A percentile compares a stretch with the other conserved stretches of the same genome.
Evolutionary conservation across 2,329 filamentous ascomycete species (phyloP).

Genomic region (Corinectria fuckeliana): DNA sequence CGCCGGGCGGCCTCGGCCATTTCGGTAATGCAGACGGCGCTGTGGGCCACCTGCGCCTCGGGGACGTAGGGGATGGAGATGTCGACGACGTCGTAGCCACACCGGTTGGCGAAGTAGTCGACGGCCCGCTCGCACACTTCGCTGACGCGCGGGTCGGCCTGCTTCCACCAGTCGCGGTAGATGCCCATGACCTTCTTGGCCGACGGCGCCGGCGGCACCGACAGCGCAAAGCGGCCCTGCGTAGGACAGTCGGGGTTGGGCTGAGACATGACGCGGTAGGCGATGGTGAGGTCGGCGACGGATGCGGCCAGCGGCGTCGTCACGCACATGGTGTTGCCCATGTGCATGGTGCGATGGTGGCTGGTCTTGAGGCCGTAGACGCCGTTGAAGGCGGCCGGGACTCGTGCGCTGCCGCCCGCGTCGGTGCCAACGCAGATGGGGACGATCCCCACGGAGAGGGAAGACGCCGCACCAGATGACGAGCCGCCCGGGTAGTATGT

Average conservation of each 20-base stretch:
- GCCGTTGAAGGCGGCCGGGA: conserved; percentile 79
- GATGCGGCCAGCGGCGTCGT: conserved; percentile 78
- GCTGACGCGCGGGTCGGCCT: conserved; percentile 66
- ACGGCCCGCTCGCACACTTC: conserved; percentile 68
- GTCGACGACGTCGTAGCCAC: conserved; percentile 59
- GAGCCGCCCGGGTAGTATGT: conserved; percentile 83
- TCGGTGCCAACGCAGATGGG: conserved; percentile 80
- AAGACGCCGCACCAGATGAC: conserved; percentile 77
- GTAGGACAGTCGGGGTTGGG: conserved; percentile 69
- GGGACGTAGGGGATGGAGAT: conserved; percentile 70
- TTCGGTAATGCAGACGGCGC: conserved; percentile 78
- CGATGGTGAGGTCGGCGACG: conserved; percentile 78
- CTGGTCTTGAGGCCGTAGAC: conserved; percentile 82
- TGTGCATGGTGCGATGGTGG: conserved; percentile 70
- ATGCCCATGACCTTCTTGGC: conserved; percentile 73
- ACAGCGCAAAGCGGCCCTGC: conserved; percentile 69
- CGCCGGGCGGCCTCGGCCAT: conserved; percentile 57
- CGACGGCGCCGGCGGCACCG: conserved; percentile 50
- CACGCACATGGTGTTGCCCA: conserved; percentile 64
- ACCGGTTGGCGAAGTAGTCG: conserved; percentile 59
- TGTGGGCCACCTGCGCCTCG: conserved; percentile 79
- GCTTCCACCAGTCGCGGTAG: conserved; percentile 58
- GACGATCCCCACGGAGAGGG: conserved; percentile 72
- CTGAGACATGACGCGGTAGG: conserved; percentile 81
- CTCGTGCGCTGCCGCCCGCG: conserved; percentile 76